Base-by-base conservation (phyloP, 805 yeast genomes). In the Myxozyma mucilagina region DNA sequence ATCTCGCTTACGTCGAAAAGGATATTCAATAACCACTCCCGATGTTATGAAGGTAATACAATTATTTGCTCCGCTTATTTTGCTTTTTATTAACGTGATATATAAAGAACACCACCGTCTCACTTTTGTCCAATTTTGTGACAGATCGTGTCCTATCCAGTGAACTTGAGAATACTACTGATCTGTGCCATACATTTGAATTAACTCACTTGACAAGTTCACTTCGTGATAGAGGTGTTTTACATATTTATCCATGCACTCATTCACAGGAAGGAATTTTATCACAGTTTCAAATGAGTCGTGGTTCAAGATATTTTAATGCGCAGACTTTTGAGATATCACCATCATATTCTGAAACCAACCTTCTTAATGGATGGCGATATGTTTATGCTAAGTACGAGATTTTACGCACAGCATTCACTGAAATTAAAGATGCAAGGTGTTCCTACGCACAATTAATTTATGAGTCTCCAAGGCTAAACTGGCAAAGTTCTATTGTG, bases 381-480 rank as follows among this genome's bases (percentile, higher is more conserved):
- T n/a, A 11, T 11, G 56, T 65, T 4, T 35, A 44, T 34, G 6
- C 16, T 6, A 42, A 55, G 29, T 58, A 54, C 36, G 64, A 61
- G 18, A 62, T 66, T 16, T 39, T 68, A 24, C 60, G 71, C 11
- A 61, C 64, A 4, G 67, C 62, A 3, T 68, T 68, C 50, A 52
- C 31, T 13, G 63, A 57, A 29, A 24, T 53, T n/a, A 56, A 53
- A 36, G 39, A 44, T 14, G 14, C n/a, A 2, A 43, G 43, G 16
- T 39, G 29, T 34, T 53, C 68, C 13, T 68, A 55, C 57, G 67
- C 64, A 16, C 70, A 68, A 24, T 20, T 60, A 11, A 57, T 63
- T 1, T 32, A 63, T 31, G 43, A 45, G 14, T 13, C 45, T 34
- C 47, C 51, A 5, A 16, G 18, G 7, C 41, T 49, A 11, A 34